Percentiles rank a stretch among this genome's conserved stretches.
Conservation (phyloP, 176 grass and related monocot genomes). For the Pharus latifolius region DNA sequence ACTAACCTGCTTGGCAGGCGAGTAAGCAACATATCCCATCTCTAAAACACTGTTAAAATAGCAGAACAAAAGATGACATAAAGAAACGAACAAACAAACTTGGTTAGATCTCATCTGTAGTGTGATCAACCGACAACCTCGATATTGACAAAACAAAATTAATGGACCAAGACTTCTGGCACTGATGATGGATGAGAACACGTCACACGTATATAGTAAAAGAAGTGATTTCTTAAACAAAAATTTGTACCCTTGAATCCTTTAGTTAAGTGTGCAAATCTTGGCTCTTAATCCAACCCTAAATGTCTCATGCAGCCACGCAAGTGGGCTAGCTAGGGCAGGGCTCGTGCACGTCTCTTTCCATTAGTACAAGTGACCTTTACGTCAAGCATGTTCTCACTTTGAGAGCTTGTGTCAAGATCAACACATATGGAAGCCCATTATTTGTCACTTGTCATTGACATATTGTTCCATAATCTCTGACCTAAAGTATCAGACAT, state of each 20-base stretch:
- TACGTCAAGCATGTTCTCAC: background rate
- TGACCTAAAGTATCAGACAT: too few relatives aligned
- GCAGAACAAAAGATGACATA: background rate
- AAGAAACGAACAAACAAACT: background rate
- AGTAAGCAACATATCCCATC: background rate
- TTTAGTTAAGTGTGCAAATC: background rate
- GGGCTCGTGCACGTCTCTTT: background rate
- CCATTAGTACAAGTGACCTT: background rate
- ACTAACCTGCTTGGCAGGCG: background rate
- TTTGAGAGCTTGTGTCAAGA: background rate
- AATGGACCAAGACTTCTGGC: background rate
- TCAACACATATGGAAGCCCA: background rate
- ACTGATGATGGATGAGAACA: background rate
- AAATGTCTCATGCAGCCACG: background rate
- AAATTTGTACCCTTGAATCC: too few relatives aligned
- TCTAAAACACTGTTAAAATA: background rate
- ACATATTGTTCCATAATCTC: background rate
- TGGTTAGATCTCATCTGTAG: constrained; percentile 29
- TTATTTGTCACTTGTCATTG: background rate
- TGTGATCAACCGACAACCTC: constrained; percentile 15
- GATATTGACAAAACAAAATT: constrained; percentile 1
- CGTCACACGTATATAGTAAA: background rate
- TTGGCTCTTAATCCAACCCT: background rate
- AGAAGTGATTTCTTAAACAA: background rate
- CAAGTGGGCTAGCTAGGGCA: background rate